phyloP scores from a whole-genome alignment of 176 grass and related monocot genomes.

The Bothriochloa decipiens region DNA sequence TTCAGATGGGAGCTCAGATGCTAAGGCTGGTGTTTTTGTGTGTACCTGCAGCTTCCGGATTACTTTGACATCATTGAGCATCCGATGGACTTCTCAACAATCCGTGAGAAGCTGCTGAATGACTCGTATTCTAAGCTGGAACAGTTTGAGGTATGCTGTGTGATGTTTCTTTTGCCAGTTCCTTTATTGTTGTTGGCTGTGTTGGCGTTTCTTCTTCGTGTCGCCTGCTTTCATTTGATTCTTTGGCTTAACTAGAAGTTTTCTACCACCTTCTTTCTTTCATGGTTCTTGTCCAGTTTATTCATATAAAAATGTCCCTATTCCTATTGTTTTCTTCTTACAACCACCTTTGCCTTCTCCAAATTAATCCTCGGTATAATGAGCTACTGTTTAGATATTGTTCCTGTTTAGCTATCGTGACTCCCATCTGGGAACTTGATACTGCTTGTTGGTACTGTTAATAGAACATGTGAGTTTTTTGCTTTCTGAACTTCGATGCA shows the following conservation, averaged over 20 bases:
- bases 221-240: not conserved
- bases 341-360: not conserved
- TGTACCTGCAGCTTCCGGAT: conserved; percentile 71
- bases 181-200: not conserved
- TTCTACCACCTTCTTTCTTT: not conserved
- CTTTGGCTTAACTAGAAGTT: not conserved
- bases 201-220: conserved; percentile 29
- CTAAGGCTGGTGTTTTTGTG: not conserved
- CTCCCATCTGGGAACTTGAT: conserved; percentile 7
- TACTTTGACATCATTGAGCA: conserved; percentile 67
- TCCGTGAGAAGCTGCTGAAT: conserved; percentile 68
- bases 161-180: conserved; percentile 9
- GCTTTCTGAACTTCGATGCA: conserved; percentile 26
- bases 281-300: not conserved
- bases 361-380: conserved; percentile 8
- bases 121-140: conserved; percentile 57
- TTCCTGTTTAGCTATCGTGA: not conserved
- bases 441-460: conserved; percentile 22
- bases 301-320: not conserved
- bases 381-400: not conserved
- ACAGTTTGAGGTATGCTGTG: conserved; percentile 65
- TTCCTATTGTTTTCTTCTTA: conserved; percentile 3
- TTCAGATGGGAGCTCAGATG: not conserved
- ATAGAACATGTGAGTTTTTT: conserved; percentile 10
- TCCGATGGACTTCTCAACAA: conserved; percentile 74